Percentiles rank a stretch among this genome's conserved stretches.
Conservation (phyloP, 495 filamentous ascomycete genomes). For the Acidomyces sp. region DNA sequence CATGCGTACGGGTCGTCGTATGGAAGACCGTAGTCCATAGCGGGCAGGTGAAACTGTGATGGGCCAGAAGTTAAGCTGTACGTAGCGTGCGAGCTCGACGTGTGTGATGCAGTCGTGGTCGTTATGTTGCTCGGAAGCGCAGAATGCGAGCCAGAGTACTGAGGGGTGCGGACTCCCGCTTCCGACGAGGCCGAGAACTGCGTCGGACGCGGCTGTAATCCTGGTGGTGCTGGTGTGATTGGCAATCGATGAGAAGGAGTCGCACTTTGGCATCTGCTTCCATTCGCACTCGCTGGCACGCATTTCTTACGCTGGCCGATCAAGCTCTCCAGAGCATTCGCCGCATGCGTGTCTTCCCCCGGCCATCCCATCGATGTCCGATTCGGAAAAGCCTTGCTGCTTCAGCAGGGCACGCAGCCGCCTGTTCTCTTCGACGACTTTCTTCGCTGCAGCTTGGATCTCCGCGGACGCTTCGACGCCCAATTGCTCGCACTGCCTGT, state of each 20-base stretch:
- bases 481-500: constrained; percentile 44
- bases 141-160: too few relatives aligned
- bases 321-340: constrained; percentile 17
- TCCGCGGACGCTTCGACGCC: constrained; percentile 47
- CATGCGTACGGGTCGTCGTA: constrained; percentile 12
- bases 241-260: not conserved
- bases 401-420: constrained; percentile 39
- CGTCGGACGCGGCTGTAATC: not conserved
- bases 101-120: too few relatives aligned
- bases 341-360: constrained; percentile 14
- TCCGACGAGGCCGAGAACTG: not conserved
- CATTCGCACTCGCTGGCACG: not conserved
- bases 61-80: too few relatives aligned
- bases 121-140: too few relatives aligned
- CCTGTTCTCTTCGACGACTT: constrained; percentile 51
- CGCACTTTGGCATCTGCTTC: not conserved
- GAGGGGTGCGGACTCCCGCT: too few relatives aligned
- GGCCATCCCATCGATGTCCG: constrained; percentile 29
- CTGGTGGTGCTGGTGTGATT: not conserved
- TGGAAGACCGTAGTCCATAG: constrained; percentile 15
- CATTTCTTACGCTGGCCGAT: constrained; percentile 20
- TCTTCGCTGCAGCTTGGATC: constrained; percentile 50
- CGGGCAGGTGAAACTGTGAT: too few relatives aligned
- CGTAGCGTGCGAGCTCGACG: too few relatives aligned
- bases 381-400: constrained; percentile 32